These are phyloP conservation scores for Hibiscus tridactylites DNA, from an alignment of 345 rosid species.

Conservation along the genomic window DNA sequence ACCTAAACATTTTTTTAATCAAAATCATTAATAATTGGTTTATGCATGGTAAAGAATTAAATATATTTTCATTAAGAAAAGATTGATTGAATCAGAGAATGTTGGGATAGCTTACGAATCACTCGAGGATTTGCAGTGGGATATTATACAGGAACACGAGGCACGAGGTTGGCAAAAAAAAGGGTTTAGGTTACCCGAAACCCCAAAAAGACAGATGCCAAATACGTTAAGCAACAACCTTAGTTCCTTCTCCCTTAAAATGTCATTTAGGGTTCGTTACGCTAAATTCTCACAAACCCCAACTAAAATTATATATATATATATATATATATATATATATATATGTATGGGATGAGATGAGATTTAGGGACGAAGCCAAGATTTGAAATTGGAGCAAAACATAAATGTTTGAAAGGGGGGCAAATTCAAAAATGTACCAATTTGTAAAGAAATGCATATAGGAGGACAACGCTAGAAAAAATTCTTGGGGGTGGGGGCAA, in stretches of 20 bases:
- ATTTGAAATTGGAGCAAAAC: too few relatives aligned
- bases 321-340: too few relatives aligned
- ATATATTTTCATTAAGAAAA: too few relatives aligned
- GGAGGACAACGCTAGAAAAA: too few relatives aligned
- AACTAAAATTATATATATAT: slow-evolving; percentile 7
- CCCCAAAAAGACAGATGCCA: background rate
- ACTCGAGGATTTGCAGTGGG: slow-evolving; percentile 33
- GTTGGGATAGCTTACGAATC: slow-evolving; percentile 43
- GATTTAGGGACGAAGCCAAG: too few relatives aligned
- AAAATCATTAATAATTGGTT: background rate
- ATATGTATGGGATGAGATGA: too few relatives aligned
- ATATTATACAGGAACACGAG: background rate
- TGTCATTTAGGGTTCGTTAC: slow-evolving; percentile 79
- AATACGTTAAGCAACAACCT: slow-evolving; percentile 34
- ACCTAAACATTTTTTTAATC: too few relatives aligned
- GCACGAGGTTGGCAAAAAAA: background rate
- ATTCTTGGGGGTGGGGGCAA: too few relatives aligned
- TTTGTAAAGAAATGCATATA: too few relatives aligned
- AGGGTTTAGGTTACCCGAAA: background rate
- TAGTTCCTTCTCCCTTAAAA: slow-evolving; percentile 22
- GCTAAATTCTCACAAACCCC: slow-evolving; percentile 93
- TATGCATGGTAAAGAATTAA: background rate
- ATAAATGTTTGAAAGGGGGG: too few relatives aligned
- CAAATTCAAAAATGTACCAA: too few relatives aligned
- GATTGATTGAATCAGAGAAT: slow-evolving; percentile 32